Conservation (phyloP, 768 basidiomycete species). For the Rhodotorula toruloides region DNA sequence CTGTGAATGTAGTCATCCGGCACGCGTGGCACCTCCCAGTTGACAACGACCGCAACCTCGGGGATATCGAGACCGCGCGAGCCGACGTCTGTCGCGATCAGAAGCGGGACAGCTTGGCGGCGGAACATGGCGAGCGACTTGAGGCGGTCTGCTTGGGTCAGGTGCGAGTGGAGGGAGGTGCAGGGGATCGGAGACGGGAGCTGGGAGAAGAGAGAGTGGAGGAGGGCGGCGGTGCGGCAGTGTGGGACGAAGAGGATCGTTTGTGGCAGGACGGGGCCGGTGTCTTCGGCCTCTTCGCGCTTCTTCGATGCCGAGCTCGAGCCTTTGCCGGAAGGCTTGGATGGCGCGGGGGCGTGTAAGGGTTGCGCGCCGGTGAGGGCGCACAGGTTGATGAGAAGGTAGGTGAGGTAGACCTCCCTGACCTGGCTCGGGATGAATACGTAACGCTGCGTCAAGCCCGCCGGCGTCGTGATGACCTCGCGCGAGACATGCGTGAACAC, state of each 20-base stretch:
- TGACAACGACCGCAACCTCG: slow-evolving; percentile 90
- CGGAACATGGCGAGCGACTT: slow-evolving; percentile 79
- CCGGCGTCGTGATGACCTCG: slow-evolving; percentile 74
- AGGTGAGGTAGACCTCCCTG: slow-evolving; percentile 82
- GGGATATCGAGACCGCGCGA: slow-evolving; percentile 93
- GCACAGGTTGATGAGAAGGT: slow-evolving; percentile 71
- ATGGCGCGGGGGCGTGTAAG: slow-evolving; percentile 62
- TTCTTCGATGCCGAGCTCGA: slow-evolving; percentile 27
- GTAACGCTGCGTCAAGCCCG: slow-evolving; percentile 79
- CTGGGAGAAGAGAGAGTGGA: slow-evolving; percentile 57
- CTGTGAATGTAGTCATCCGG: slow-evolving; percentile 93
- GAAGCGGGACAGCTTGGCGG: slow-evolving; percentile 75
- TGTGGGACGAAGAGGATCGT: slow-evolving; percentile 90
- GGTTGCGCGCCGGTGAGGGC: slow-evolving; percentile 58
- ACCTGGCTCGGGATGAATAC: slow-evolving; percentile 91
- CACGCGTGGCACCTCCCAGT: slow-evolving; percentile 84
- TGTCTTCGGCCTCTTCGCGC: slow-evolving; percentile 48
- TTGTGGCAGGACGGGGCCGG: slow-evolving; percentile 67
- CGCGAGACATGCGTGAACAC: slow-evolving; percentile 79
- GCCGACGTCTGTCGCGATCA: slow-evolving; percentile 92
- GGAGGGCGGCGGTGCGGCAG: slow-evolving; percentile 81
- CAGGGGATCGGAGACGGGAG: slow-evolving; percentile 74
- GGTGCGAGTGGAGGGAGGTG: slow-evolving; percentile 83
- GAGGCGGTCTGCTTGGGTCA: slow-evolving; percentile 85
- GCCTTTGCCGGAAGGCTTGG: slow-evolving; percentile 51